Conservation (phyloP, 78 protist genomes). For the Diacronema lutheri region DNA sequence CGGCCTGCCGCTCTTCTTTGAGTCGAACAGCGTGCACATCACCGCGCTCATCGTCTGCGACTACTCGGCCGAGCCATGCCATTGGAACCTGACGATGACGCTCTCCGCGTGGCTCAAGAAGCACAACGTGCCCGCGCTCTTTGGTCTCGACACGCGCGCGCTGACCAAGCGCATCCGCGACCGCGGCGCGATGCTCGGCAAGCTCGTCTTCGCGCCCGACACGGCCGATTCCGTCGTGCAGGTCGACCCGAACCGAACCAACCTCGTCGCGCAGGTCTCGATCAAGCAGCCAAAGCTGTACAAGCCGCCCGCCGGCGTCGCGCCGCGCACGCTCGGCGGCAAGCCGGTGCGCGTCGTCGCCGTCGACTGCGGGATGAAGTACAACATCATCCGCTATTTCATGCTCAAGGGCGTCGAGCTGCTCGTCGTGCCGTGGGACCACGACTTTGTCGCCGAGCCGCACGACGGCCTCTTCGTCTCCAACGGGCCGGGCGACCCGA, state of each 20-base stretch:
- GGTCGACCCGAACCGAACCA: conserved; percentile 59
- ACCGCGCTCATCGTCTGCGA: conserved; percentile 74
- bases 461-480: conserved; percentile 87
- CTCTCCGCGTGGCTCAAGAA: conserved; percentile 81
- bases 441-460: conserved; percentile 63
- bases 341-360: conserved; percentile 58
- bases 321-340: background rate
- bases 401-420: conserved; percentile 71
- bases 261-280: conserved; percentile 70
- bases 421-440: conserved; percentile 92
- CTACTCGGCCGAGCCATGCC: conserved; percentile 81
- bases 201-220: conserved; percentile 54
- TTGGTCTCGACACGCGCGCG: conserved; percentile 90
- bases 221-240: background rate
- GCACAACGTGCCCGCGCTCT: conserved; percentile 80
- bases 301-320: background rate
- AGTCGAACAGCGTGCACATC: conserved; percentile 41
- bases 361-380: conserved; percentile 93
- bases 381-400: conserved; percentile 82
- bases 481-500: conserved; percentile 40
- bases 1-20: conserved; percentile 77
- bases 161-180: conserved; percentile 86
- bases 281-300: background rate
- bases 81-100: conserved; percentile 85
- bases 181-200: conserved; percentile 84